phyloP scores from a whole-genome alignment of 2,329 filamentous ascomycete species.

The Phaeomoniella chlamydospora region DNA sequence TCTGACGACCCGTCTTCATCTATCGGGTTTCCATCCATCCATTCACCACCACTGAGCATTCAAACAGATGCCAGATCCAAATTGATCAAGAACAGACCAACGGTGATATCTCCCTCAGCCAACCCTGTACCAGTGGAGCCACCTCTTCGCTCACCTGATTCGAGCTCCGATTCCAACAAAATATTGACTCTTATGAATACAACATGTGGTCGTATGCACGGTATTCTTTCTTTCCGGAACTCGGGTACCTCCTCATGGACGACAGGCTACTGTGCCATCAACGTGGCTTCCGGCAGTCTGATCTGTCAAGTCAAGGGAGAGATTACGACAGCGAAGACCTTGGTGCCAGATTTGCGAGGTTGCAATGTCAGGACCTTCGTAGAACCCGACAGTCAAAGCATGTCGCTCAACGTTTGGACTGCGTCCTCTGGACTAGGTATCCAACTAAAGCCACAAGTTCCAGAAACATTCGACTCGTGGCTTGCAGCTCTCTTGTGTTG shows the following conservation, averaged over 20 bases:
- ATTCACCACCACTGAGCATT: constrained; percentile 9
- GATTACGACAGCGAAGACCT: constrained; percentile 28
- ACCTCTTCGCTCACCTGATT: constrained; percentile 16
- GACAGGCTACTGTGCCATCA: constrained; percentile 36
- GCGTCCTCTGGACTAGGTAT: constrained; percentile 31
- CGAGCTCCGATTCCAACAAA: constrained; percentile 30
- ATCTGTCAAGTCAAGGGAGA: constrained; percentile 34
- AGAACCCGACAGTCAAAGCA: constrained; percentile 27
- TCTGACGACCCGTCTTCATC: constrained; percentile 24
- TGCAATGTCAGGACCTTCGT: constrained; percentile 33
- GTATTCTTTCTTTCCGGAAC: constrained; percentile 34
- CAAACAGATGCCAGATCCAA: background rate
- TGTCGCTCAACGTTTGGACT: constrained; percentile 33
- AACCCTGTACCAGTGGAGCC: constrained; percentile 2
- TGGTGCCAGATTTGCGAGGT: constrained; percentile 33
- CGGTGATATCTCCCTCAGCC: constrained; percentile 7
- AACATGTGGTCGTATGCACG: constrained; percentile 36
- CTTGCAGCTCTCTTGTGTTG: constrained; percentile 35
- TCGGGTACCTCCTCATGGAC: constrained; percentile 28
- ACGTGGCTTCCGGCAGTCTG: constrained; percentile 32
- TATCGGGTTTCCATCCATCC: constrained; percentile 30
- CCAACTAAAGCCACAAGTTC: constrained; percentile 32
- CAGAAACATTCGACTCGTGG: constrained; percentile 37
- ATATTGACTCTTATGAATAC: constrained; percentile 37
- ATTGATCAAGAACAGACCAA: constrained; percentile 1